These are phyloP conservation scores for Fulvia fulva DNA, from an alignment of 2,329 filamentous ascomycete genomes.

Conservation along the genomic window DNA sequence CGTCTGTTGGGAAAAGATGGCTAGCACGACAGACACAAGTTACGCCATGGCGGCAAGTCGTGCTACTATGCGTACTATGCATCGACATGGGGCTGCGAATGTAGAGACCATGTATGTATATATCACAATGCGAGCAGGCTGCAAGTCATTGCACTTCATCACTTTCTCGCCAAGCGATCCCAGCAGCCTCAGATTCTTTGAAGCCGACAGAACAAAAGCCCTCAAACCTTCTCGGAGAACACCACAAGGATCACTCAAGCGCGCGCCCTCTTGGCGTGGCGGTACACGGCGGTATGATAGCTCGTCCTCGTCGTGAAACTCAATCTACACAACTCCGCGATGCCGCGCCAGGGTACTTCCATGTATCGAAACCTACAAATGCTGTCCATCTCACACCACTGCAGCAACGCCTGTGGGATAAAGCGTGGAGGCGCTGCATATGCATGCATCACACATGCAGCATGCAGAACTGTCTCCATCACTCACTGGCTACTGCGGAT, in stretches of 20 bases:
- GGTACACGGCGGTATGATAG: background rate
- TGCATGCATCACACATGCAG: background rate
- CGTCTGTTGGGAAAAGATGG: background rate
- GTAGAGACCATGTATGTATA: too few relatives aligned
- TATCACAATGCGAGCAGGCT: background rate
- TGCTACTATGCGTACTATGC: background rate
- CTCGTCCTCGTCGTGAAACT: conserved; percentile 9
- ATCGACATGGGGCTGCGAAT: background rate
- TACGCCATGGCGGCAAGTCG: background rate
- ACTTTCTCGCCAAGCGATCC: background rate
- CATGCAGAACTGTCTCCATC: background rate
- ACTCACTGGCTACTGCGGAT: background rate
- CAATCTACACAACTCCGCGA: conserved; percentile 8
- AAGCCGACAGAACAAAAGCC: background rate
- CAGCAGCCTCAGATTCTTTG: background rate
- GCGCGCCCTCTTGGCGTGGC: background rate
- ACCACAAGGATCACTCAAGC: background rate
- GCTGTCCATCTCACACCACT: background rate
- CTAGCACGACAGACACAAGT: background rate
- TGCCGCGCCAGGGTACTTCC: background rate
- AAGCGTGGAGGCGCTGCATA: background rate
- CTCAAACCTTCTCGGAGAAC: background rate
- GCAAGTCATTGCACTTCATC: background rate
- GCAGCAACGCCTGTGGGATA: background rate
- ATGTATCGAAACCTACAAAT: background rate